A percentile compares a stretch with the other conserved stretches of the same genome.
Evolutionary conservation across 257 asterid genomes (phyloP).

Genomic region (Verbascum thapsus): DNA sequence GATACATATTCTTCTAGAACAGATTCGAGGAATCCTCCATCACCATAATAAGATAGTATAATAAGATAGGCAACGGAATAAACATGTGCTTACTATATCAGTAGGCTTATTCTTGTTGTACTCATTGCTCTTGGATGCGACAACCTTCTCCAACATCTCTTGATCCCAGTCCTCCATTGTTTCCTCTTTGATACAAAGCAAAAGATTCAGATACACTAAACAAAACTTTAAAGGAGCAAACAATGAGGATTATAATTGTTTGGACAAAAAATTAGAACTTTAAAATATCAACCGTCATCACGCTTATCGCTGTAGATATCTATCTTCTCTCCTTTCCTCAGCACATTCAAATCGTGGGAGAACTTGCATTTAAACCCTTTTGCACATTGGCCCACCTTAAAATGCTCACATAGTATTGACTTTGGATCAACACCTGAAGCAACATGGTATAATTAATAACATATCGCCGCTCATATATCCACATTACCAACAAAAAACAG

Average conservation of each 20-base stretch:
- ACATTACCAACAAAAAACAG: background rate
- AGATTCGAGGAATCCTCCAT: background rate
- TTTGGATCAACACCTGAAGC: constrained; percentile 91
- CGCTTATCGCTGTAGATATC: constrained; percentile 86
- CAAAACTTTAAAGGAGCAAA: background rate
- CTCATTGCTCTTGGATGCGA: constrained; percentile 82
- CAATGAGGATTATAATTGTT: background rate
- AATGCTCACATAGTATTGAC: constrained; percentile 82
- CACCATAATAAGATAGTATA: background rate
- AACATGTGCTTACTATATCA: constrained; percentile 65
- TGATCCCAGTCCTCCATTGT: constrained; percentile 99
- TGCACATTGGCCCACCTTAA: constrained; percentile 82
- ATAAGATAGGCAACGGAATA: constrained; percentile 16
- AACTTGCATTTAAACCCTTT: constrained; percentile 97
- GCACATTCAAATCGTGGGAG: constrained; percentile 92
- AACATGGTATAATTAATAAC: background rate
- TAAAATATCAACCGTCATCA: constrained; percentile 40
- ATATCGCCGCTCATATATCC: background rate
- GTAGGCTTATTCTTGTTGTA: constrained; percentile 96
- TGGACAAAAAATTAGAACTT: constrained; percentile 6
- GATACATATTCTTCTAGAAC: constrained; percentile 1
- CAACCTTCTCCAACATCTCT: constrained; percentile 85
- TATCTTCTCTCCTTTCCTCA: constrained; percentile 95
- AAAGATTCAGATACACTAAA: constrained; percentile 12
- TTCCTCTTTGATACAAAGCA: constrained; percentile 26